phyloP scores from a whole-genome alignment of 2,329 filamentous ascomycete species.

The Nakataea oryzae region DNA sequence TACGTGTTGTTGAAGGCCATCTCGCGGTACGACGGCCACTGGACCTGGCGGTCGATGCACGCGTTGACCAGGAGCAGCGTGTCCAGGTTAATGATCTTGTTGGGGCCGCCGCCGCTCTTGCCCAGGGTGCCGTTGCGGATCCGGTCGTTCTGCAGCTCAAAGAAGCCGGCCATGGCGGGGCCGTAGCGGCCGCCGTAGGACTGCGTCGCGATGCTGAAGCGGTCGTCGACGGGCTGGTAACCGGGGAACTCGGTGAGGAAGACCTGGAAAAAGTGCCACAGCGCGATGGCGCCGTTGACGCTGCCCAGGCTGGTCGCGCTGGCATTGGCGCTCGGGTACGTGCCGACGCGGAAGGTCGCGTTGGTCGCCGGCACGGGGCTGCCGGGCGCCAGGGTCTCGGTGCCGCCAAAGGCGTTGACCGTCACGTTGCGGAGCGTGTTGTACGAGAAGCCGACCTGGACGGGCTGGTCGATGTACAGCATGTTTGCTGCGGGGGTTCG shows the following conservation, averaged over 20 bases:
- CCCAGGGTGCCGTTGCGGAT: constrained; percentile 32
- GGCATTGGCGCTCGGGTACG: constrained; percentile 46
- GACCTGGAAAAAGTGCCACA: constrained; percentile 56
- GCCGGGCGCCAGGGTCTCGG: constrained; percentile 23
- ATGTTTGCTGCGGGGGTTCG: constrained; percentile 31
- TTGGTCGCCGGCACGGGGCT: constrained; percentile 24
- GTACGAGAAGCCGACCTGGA: constrained; percentile 59
- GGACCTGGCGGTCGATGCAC: constrained; percentile 53
- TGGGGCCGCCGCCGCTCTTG: neutral
- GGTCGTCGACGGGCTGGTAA: constrained; percentile 39
- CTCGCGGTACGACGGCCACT: constrained; percentile 43
- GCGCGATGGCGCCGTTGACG: constrained; percentile 41
- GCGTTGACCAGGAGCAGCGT: constrained; percentile 64
- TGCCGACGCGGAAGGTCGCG: constrained; percentile 45
- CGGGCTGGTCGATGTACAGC: constrained; percentile 58
- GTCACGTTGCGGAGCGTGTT: constrained; percentile 55
- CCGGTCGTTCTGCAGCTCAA: constrained; percentile 51
- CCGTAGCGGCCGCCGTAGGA: constrained; percentile 64
- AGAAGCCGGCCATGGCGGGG: constrained; percentile 48
- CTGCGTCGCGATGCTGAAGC: constrained; percentile 56
- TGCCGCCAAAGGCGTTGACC: constrained; percentile 32
- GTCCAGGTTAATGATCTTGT: constrained; percentile 37
- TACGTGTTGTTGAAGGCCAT: constrained; percentile 59
- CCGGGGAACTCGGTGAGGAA: constrained; percentile 49
- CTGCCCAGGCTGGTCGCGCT: constrained; percentile 44